Evolutionary conservation across 129 eudicot genomes (phyloP), one percentile per base, ranked within the genome.

Genomic region (Lactuca sativa): DNA sequence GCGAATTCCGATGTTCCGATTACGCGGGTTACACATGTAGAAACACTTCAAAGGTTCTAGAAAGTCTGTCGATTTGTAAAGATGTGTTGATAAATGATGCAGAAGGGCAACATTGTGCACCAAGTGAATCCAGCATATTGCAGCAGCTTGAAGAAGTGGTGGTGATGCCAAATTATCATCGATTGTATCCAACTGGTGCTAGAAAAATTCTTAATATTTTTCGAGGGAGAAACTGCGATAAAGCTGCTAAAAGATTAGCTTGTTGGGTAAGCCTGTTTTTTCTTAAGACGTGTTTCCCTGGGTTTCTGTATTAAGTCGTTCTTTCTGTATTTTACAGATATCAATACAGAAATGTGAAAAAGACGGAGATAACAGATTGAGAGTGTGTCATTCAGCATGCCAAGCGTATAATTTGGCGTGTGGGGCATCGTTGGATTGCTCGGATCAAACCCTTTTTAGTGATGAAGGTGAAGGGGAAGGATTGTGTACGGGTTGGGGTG

Each of bases 101-200:
- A n/a, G 78, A 76, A 25, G 90, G 91, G 16, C 92, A 90, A 77
- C 98, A 93, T 66, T 93, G 98, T 74, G 98, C 95, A 17, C 98
- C 98, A 9, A 85, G 92, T 72, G 98, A 93, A 56, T 77, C 76
- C 10, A 87, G 98, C 71, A 85, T 93, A 41, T 67, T 93, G 71
- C 98, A 90, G 59, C 98, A 93, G 78, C 88, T 93, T 2, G 98
- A 93, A 77, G 95, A 90, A 79, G 98, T 85, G 12, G 98, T 93
- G 30, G 98, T 93, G 43, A 89, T 86, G 95, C 98, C 98, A 56
- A 93, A 93, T 72, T 93, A 93, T 84, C 84, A 87, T 72, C 82
- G 98, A 0, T 75, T 93, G 17, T 93, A 89, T 69, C 98, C 98
- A 31, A 88, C 82, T 12, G 97, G 96, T 32, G 90, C 98, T 32